Evolutionary conservation across 2,329 filamentous ascomycete species (phyloP), one percentile per base, ranked within the genome.

Genomic region (Pyricularia grisea): DNA sequence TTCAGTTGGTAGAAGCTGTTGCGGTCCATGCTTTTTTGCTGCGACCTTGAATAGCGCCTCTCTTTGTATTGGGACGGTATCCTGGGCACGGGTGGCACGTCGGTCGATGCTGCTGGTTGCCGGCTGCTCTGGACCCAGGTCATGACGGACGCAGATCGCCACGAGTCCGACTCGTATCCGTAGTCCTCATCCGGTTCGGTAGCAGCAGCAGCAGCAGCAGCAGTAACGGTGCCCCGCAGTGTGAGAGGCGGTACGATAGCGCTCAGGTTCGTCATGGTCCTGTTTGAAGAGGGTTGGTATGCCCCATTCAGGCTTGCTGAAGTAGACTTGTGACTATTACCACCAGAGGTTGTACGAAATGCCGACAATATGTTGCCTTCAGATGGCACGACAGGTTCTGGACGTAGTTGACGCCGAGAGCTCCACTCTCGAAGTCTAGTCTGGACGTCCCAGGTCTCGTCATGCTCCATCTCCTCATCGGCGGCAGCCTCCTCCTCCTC

Each of bases 181-280:
- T 63, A 4, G 27, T 63, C 60, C 10, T 31, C 60, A 3, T 63
- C 25, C 27, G 14, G 12, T 63, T 28, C 25, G n/a, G n/a, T n/a
- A n/a, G n/a, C n/a, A n/a, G n/a, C n/a, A n/a, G n/a, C n/a, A n/a
- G n/a, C n/a, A n/a, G n/a, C n/a, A n/a, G n/a, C n/a, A 7, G 25
- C 60, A 30, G 25, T 12, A 27, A 9, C 25, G 11, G 60, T 28
- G 25, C 9, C 25, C 60, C 42, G 42, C 20, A 55, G 42, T 17
- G 2, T 55, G 42, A 63, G 25, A 63, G 60, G 60, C 3, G 25
- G 14, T 6, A 63, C 60, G 25, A 63, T 28, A 4, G 60, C 60
- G 25, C 60, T 63, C 23, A 63, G 60, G 60, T 63, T 63, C 60
- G 60, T 63, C 60, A 63, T 63, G 60, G 60, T 63, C 60, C 25